Conservation (phyloP, 2,329 filamentous ascomycete genomes). For the Exophiala oligosperma region DNA sequence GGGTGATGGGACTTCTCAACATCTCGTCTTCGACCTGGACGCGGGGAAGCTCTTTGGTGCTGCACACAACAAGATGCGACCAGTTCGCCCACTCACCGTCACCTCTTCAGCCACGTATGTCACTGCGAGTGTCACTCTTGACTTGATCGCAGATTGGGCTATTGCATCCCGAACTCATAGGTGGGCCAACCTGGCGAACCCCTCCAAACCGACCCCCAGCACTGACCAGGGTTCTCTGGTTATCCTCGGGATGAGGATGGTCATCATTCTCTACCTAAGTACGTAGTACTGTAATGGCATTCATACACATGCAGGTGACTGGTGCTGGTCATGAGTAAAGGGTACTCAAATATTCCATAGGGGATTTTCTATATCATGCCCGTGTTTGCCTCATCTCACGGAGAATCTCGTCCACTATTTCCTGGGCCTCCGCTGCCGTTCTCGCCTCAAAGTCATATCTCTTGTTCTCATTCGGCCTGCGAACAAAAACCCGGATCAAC, state of each 20-base stretch:
- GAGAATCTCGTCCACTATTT: slow-evolving; percentile 65
- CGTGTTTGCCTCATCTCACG: slow-evolving; percentile 49
- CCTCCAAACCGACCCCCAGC: not conserved
- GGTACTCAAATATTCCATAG: too few relatives aligned
- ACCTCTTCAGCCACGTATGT: slow-evolving; percentile 22
- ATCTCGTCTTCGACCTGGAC: not conserved
- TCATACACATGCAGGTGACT: not conserved
- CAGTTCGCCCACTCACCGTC: slow-evolving; percentile 1
- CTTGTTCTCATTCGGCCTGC: slow-evolving; percentile 63
- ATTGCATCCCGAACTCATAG: too few relatives aligned
- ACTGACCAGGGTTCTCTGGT: not conserved
- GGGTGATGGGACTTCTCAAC: too few relatives aligned
- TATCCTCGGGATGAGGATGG: not conserved
- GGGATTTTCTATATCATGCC: slow-evolving; percentile 34
- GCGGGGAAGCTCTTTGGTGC: slow-evolving; percentile 1
- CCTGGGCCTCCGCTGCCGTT: slow-evolving; percentile 57
- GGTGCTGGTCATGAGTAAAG: not conserved
- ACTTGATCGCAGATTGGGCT: not conserved
- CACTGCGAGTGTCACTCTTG: slow-evolving; percentile 2
- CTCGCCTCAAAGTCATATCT: slow-evolving; percentile 66
- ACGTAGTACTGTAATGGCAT: too few relatives aligned
- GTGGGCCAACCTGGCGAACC: not conserved
- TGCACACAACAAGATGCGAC: not conserved
- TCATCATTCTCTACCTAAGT: too few relatives aligned
- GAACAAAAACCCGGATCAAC: slow-evolving; percentile 62